Evolutionary conservation across 202 grass and related monocot species (phyloP).

Genomic region (Carex arenaria): DNA sequence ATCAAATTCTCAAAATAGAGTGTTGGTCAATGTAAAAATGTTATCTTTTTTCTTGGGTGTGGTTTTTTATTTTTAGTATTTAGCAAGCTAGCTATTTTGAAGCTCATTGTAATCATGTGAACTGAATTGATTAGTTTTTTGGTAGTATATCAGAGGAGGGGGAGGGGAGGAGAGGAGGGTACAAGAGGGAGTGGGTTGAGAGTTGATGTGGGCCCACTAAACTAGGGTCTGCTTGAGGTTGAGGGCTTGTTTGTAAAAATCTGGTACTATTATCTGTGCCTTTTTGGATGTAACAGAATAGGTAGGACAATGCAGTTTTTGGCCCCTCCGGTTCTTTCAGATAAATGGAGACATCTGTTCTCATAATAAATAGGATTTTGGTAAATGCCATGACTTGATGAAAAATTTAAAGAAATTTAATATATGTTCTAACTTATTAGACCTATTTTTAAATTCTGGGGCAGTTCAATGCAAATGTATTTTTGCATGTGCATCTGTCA

Average conservation of each 20-base stretch:
- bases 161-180: neutral
- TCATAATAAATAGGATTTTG: neutral
- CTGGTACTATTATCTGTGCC: slow-evolving; percentile 15
- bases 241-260: slow-evolving; percentile 9
- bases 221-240: neutral
- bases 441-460: neutral
- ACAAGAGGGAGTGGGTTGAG: slow-evolving; percentile 11
- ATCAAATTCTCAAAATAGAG: neutral
- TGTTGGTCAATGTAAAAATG: slow-evolving; percentile 42
- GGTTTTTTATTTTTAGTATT: neutral
- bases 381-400: neutral
- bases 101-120: slow-evolving; percentile 33
- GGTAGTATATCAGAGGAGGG: slow-evolving; percentile 26
- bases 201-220: neutral
- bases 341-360: neutral
- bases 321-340: neutral
- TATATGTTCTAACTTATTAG: neutral
- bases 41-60: slow-evolving; percentile 1
- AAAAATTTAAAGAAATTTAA: neutral
- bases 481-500: neutral
- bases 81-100: neutral
- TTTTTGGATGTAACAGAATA: slow-evolving; percentile 14
- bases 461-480: no score
- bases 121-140: slow-evolving; percentile 33
- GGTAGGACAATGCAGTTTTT: slow-evolving; percentile 15